phyloP scores from a whole-genome alignment of 2,329 filamentous ascomycete genomes.

The Xylariomycetidae sp. region DNA sequence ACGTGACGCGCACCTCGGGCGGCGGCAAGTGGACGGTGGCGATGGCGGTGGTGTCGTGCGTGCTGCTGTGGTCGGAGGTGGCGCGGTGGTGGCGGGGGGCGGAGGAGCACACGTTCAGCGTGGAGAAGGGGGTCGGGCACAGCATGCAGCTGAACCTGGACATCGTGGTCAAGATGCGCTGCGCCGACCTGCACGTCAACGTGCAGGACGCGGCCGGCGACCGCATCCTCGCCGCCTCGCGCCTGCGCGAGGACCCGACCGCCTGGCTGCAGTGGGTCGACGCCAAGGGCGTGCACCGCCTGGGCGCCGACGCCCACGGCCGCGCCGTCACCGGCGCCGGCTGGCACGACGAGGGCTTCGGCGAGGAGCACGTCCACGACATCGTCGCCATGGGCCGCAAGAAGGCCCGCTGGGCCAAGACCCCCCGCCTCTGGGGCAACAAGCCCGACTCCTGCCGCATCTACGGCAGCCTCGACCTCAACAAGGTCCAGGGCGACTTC shows the following conservation, averaged over 20 bases:
- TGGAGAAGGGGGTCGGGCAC: constrained; percentile 86
- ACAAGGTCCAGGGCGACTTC: constrained; percentile 97
- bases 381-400: constrained; percentile 66
- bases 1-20: constrained; percentile 74
- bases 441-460: constrained; percentile 73
- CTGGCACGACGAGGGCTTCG: constrained; percentile 61
- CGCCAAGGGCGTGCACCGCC: constrained; percentile 56
- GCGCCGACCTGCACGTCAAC: constrained; percentile 85
- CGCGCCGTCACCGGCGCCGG: constrained; percentile 51
- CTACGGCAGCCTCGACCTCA: constrained; percentile 83
- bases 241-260: constrained; percentile 70
- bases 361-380: constrained; percentile 84
- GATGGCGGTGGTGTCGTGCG: constrained; percentile 66
- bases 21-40: constrained; percentile 92
- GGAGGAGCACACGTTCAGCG: constrained; percentile 84
- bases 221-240: constrained; percentile 73
- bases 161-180: constrained; percentile 84
- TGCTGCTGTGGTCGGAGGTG: constrained; percentile 75
- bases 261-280: constrained; percentile 78
- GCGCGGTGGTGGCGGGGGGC: constrained; percentile 75
- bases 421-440: constrained; percentile 55
- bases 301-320: constrained; percentile 51
- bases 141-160: constrained; percentile 92
- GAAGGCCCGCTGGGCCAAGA: constrained; percentile 66
- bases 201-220: constrained; percentile 95